phyloP scores from a whole-genome alignment of 805 yeast genomes.

The Saccharomycopsis capsularis region DNA sequence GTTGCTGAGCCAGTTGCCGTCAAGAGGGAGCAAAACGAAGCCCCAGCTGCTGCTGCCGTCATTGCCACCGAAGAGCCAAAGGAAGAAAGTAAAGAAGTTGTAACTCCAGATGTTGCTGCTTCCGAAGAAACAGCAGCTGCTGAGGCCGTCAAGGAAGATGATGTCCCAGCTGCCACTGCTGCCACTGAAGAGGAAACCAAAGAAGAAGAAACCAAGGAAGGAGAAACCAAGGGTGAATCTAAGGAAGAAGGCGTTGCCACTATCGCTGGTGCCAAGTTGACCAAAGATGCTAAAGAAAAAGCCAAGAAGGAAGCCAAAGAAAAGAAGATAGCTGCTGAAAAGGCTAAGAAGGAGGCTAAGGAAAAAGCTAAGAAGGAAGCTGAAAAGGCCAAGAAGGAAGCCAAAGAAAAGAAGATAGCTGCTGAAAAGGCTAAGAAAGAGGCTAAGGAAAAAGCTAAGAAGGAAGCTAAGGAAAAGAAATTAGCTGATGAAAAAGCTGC shows the following conservation, averaged over 20 bases:
- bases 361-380: constrained; percentile 2
- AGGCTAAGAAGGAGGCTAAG: constrained; percentile 5
- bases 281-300: neutral
- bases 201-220: neutral
- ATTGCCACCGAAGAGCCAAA: constrained; percentile 1
- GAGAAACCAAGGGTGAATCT: neutral
- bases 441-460: constrained; percentile 10
- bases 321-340: constrained; percentile 19
- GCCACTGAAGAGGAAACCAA: neutral
- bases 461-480: constrained; percentile 1
- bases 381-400: constrained; percentile 4
- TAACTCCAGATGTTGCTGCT: constrained; percentile 20
- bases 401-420: neutral
- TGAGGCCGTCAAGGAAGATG: constrained; percentile 1
- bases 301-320: constrained; percentile 19
- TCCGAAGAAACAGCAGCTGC: constrained; percentile 21
- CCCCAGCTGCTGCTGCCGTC: neutral
- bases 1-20: constrained; percentile 4
- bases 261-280: neutral
- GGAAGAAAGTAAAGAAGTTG: constrained; percentile 4
- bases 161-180: neutral
- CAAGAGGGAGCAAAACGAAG: too few relatives aligned
- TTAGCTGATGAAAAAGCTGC: constrained; percentile 24
- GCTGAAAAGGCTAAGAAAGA: constrained; percentile 8
- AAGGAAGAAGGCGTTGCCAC: neutral